Conservation (phyloP, 2,329 filamentous ascomycete genomes). For the Fusarium sp. region DNA sequence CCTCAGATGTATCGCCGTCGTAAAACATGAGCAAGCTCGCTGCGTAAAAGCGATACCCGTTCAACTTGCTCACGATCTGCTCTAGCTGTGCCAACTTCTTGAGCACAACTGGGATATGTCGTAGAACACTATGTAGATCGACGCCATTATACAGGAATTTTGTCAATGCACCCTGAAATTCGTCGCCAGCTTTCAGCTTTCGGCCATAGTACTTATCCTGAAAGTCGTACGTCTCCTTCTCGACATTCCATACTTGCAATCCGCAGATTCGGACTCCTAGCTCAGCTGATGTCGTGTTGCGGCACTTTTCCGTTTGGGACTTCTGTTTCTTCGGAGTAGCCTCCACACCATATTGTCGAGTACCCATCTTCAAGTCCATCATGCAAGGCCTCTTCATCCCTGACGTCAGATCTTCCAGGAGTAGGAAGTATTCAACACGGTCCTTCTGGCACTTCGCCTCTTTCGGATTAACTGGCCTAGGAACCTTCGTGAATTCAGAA, state of each 20-base stretch:
- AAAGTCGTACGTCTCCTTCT: conserved; percentile 87
- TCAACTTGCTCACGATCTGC: conserved; percentile 81
- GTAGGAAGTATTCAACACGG: conserved; percentile 90
- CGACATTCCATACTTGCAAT: conserved; percentile 94
- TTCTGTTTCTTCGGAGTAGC: conserved; percentile 91
- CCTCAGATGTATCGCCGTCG: conserved; percentile 78
- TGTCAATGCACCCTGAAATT: conserved; percentile 90
- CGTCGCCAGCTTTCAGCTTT: conserved; percentile 83
- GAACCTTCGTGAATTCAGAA: conserved; percentile 56
- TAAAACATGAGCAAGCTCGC: conserved; percentile 96
- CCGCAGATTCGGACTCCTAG: conserved; percentile 95
- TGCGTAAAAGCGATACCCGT: conserved; percentile 94
- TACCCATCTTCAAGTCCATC: conserved; percentile 98
- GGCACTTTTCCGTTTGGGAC: conserved; percentile 93
- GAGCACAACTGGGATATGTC: conserved; percentile 89
- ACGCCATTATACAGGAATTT: conserved; percentile 93
- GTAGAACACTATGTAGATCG: conserved; percentile 81
- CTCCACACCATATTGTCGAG: conserved; percentile 94
- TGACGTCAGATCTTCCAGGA: conserved; percentile 93
- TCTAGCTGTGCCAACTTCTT: conserved; percentile 87
- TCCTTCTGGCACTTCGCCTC: conserved; percentile 75
- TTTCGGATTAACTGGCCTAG: conserved; percentile 79
- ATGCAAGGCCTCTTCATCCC: conserved; percentile 98
- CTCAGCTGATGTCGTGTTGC: conserved; percentile 89
- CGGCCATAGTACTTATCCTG: conserved; percentile 98